Percentiles rank a stretch among this genome's conserved stretches.
Evolutionary conservation across 176 grass and related monocot genomes (phyloP).

Genomic region (Alloteropsis semialata): DNA sequence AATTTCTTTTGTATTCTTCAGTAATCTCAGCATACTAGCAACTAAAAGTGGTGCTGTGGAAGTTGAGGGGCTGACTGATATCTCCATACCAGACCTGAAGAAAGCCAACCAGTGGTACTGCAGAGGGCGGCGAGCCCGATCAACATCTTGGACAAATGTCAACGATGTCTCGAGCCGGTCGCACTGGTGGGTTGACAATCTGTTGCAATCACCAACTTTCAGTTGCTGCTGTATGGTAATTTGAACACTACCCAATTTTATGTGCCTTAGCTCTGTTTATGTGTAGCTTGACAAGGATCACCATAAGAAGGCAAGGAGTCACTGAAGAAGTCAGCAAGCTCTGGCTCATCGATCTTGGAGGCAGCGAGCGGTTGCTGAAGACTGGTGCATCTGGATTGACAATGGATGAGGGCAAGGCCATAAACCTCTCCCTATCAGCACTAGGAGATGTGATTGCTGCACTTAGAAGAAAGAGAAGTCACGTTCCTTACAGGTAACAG

Average conservation of each 20-base stretch:
- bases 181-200: conserved; percentile 70
- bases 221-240: conserved; percentile 14
- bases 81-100: conserved; percentile 51
- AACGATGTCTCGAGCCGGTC: conserved; percentile 91
- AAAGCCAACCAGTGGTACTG: conserved; percentile 80
- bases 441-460: conserved; percentile 93
- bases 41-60: conserved; percentile 64
- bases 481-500: conserved; percentile 87
- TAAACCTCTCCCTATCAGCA: conserved; percentile 93
- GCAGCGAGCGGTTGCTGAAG: conserved; percentile 89
- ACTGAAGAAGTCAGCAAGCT: conserved; percentile 69
- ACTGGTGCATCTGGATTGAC: conserved; percentile 83
- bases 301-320: conserved; percentile 46
- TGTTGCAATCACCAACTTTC: background rate
- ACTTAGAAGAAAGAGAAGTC: conserved; percentile 66
- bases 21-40: conserved; percentile 70
- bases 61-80: conserved; percentile 75
- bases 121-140: conserved; percentile 62
- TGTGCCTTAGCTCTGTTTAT: conserved; percentile 68
- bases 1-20: conserved; percentile 30
- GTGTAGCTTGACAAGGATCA: conserved; percentile 98
- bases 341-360: conserved; percentile 89
- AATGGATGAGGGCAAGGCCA: conserved; percentile 93
- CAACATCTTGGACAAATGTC: conserved; percentile 86
- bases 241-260: conserved; percentile 56